Percentiles rank a stretch among this genome's conserved stretches.
Evolutionary conservation across 495 filamentous ascomycete species (phyloP).

Genomic region (Chaetomidium leptoderma): DNA sequence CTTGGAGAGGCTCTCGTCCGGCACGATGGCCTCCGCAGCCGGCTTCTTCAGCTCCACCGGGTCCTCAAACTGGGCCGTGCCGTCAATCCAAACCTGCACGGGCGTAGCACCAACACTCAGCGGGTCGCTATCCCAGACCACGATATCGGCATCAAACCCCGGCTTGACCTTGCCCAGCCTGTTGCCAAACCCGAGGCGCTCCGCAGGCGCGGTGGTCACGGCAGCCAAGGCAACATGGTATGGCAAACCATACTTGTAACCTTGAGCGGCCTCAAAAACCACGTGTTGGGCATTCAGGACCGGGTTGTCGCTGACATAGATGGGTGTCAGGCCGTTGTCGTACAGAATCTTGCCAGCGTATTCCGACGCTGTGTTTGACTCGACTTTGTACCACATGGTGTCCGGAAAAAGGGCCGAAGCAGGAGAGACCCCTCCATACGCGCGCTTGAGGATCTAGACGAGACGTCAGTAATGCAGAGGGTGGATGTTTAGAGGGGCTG

Average conservation of each 20-base stretch:
- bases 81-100: constrained; percentile 62
- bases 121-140: constrained; percentile 64
- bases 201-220: constrained; percentile 59
- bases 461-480: background rate
- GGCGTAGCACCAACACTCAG: constrained; percentile 57
- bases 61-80: constrained; percentile 48
- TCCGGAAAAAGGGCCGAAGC: constrained; percentile 54
- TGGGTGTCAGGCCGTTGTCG: constrained; percentile 52
- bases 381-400: constrained; percentile 60
- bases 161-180: constrained; percentile 58
- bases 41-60: constrained; percentile 42
- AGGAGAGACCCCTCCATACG: constrained; percentile 44
- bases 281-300: constrained; percentile 50
- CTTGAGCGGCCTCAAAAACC: constrained; percentile 58
- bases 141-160: constrained; percentile 63
- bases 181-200: constrained; percentile 53
- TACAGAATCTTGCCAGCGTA: constrained; percentile 58
- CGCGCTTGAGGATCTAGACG: constrained; percentile 44
- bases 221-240: constrained; percentile 57
- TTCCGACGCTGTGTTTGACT: constrained; percentile 56
- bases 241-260: constrained; percentile 55
- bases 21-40: constrained; percentile 22
- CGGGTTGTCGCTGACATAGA: constrained; percentile 50
- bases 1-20: constrained; percentile 28
- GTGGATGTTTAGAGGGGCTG: too few relatives aligned